Conservation (phyloP, 129 eudicot species). For the Escallonia rubra region DNA sequence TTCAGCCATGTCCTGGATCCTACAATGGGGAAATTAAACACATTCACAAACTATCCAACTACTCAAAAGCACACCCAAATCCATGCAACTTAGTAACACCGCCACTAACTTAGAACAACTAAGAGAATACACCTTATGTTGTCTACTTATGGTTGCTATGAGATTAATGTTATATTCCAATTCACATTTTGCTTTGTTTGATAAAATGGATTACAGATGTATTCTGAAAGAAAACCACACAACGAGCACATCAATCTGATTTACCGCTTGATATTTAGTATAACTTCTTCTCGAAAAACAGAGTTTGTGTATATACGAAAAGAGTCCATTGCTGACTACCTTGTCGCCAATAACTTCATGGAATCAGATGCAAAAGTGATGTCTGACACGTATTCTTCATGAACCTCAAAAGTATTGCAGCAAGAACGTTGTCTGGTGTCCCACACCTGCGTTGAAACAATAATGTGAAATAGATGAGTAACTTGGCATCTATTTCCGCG, state of each 20-base stretch:
- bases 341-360: constrained; percentile 76
- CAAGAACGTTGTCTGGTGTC: constrained; percentile 94
- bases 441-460: constrained; percentile 56
- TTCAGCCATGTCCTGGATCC: background rate
- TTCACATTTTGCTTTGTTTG: no score
- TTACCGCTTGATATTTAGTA: no score
- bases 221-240: no score
- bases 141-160: no score
- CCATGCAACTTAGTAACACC: background rate
- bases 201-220: no score
- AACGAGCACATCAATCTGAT: no score
- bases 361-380: constrained; percentile 88
- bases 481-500: background rate
- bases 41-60: background rate
- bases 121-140: background rate
- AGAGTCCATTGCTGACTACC: constrained; percentile 34
- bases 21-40: background rate
- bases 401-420: constrained; percentile 67
- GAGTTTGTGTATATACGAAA: background rate
- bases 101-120: background rate
- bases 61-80: background rate
- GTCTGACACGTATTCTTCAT: constrained; percentile 92
- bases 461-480: background rate
- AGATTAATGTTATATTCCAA: no score
- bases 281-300: no score